Conservation (phyloP, 495 filamentous ascomycete genomes). For the Neurospora sp. region DNA sequence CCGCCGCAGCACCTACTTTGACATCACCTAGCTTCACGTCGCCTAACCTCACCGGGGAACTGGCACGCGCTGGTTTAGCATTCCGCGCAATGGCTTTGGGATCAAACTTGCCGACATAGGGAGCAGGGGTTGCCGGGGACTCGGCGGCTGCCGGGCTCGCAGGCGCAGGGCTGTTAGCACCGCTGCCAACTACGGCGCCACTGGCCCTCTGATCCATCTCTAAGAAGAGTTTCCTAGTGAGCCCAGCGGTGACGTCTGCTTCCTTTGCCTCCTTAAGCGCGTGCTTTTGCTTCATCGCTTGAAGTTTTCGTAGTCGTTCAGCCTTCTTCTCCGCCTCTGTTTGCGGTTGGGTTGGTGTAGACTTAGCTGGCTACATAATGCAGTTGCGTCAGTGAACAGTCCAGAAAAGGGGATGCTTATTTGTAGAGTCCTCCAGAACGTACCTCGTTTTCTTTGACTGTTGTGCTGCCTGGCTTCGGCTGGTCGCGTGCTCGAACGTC, state of each 20-base stretch:
- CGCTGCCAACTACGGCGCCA: conserved; percentile 27
- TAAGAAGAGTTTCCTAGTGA: conserved; percentile 56
- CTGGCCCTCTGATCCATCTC: conserved; percentile 67
- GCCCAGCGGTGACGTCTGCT: conserved; percentile 53
- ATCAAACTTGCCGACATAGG: conserved; percentile 77
- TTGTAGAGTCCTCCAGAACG: conserved; percentile 8
- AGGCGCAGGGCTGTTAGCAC: conserved; percentile 41
- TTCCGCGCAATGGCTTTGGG: conserved; percentile 78
- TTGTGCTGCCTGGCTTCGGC: conserved; percentile 32
- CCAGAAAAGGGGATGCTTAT: not conserved
- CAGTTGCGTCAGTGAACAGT: conserved; percentile 9
- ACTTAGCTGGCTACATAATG: conserved; percentile 32
- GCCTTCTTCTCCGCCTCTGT: conserved; percentile 78
- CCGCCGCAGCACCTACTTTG: conserved; percentile 14
- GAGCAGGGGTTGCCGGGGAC: conserved; percentile 29
- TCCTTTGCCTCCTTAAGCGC: conserved; percentile 71
- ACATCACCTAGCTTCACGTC: conserved; percentile 21
- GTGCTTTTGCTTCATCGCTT: conserved; percentile 88
- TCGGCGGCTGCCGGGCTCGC: conserved; percentile 44
- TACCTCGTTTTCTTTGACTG: conserved; percentile 44
- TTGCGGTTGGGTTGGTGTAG: conserved; percentile 44
- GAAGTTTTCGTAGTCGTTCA: conserved; percentile 71
- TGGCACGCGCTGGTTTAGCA: conserved; percentile 44
- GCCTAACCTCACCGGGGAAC: conserved; percentile 29
- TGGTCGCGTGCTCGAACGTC: conserved; percentile 47